A percentile compares a stretch with the other conserved stretches of the same genome.
Evolutionary conservation across 2,329 filamentous ascomycete genomes (phyloP).

Genomic region (Fusarium torreyae): DNA sequence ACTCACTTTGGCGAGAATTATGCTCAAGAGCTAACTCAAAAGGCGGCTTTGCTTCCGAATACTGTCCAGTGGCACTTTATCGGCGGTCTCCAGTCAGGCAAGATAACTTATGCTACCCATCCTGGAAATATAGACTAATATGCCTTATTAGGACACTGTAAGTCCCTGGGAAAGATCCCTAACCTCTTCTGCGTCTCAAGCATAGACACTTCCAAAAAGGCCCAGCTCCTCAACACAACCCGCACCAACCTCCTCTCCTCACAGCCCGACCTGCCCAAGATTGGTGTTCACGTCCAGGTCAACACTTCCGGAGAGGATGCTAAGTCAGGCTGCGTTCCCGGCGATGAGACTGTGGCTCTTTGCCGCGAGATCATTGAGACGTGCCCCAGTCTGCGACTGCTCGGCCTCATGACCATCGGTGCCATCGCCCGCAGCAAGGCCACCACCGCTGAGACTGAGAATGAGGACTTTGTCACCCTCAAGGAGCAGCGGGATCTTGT

Average conservation of each 20-base stretch:
- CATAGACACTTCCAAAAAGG: slow-evolving; percentile 91
- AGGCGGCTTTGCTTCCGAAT: slow-evolving; percentile 82
- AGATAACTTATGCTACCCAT: slow-evolving; percentile 1
- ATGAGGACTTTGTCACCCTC: slow-evolving; percentile 87
- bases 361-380: slow-evolving; percentile 78
- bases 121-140: slow-evolving; percentile 19
- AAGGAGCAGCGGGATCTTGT: slow-evolving; percentile 80
- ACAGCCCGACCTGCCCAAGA: slow-evolving; percentile 58
- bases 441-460: slow-evolving; percentile 82
- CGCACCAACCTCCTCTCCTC: slow-evolving; percentile 71
- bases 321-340: slow-evolving; percentile 87
- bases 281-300: slow-evolving; percentile 90
- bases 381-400: slow-evolving; percentile 81
- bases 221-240: slow-evolving; percentile 82
- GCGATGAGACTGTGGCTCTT: slow-evolving; percentile 71
- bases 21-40: slow-evolving; percentile 88
- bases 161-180: slow-evolving; percentile 85
- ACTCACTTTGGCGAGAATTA: slow-evolving; percentile 98
- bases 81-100: slow-evolving; percentile 86
- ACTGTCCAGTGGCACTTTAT: slow-evolving; percentile 96
- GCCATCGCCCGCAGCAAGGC: slow-evolving; percentile 88
- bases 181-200: slow-evolving; percentile 95
- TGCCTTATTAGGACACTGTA: slow-evolving; percentile 81
- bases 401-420: slow-evolving; percentile 97
- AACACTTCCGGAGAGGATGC: slow-evolving; percentile 92